phyloP scores from a whole-genome alignment of 2,329 filamentous ascomycete species.

The Fusarium subglutinans region DNA sequence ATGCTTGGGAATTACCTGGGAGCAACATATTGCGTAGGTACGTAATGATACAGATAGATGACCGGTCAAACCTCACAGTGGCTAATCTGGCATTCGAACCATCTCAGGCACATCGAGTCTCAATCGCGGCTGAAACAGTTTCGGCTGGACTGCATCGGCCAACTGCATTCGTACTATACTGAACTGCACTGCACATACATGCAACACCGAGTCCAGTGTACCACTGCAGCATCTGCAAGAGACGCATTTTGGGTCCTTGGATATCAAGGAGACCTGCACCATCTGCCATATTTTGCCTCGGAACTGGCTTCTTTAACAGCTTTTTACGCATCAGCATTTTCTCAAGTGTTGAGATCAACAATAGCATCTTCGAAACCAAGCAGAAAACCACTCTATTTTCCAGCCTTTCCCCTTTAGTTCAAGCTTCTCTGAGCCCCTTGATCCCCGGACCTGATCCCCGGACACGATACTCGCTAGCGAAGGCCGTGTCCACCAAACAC shows the following conservation, averaged over 20 bases:
- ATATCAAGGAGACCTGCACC: background rate
- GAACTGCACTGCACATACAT: background rate
- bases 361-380: slow-evolving; percentile 19
- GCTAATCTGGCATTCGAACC: background rate
- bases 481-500: slow-evolving; percentile 32
- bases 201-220: background rate
- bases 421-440: slow-evolving; percentile 39
- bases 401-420: slow-evolving; percentile 33
- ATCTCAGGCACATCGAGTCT: slow-evolving; percentile 15
- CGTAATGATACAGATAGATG: background rate
- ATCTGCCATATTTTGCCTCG: background rate
- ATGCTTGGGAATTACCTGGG: background rate
- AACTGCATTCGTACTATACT: background rate
- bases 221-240: background rate
- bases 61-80: background rate
- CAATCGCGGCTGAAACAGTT: slow-evolving; percentile 24
- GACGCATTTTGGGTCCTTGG: background rate
- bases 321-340: background rate
- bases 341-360: background rate
- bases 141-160: background rate
- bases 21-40: background rate
- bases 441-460: slow-evolving; percentile 35
- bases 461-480: slow-evolving; percentile 25
- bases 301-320: background rate
- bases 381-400: slow-evolving; percentile 15